phyloP scores from a whole-genome alignment of 2,329 filamentous ascomycete species.

The Tolypocladium sp. region DNA sequence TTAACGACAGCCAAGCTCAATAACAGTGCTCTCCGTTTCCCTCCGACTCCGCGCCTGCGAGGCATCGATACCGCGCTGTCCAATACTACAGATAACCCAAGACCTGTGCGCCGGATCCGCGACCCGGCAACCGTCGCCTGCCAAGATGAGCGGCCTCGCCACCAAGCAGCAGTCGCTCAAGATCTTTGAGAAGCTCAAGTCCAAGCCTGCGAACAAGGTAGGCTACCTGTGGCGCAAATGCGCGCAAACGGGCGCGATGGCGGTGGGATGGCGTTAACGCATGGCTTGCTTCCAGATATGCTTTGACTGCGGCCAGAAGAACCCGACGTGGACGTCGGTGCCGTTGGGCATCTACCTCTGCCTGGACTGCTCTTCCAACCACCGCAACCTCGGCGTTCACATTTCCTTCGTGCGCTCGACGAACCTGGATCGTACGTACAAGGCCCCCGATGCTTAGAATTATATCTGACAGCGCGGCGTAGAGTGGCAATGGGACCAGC shows the following conservation, averaged over 20 bases:
- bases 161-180: constrained; percentile 92
- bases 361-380: constrained; percentile 93
- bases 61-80: neutral
- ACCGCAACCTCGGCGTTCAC: constrained; percentile 95
- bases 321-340: constrained; percentile 96
- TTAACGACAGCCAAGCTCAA: constrained; percentile 13
- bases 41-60: neutral
- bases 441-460: neutral
- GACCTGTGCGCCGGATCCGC: neutral
- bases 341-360: constrained; percentile 97
- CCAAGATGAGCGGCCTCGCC: constrained; percentile 59
- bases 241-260: neutral
- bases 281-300: constrained; percentile 58
- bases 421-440: constrained; percentile 83
- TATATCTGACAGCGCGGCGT: constrained; percentile 2
- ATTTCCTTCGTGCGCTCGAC: constrained; percentile 98
- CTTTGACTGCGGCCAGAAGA: constrained; percentile 97
- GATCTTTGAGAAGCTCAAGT: constrained; percentile 96
- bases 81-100: neutral
- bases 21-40: neutral
- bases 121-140: neutral
- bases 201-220: constrained; percentile 91
- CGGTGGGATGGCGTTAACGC: neutral
- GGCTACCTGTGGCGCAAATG: constrained; percentile 11
- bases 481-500: constrained; percentile 99